These are phyloP conservation scores for Grosmannia clavigera DNA, from an alignment of 2,329 filamentous ascomycete species.

Conservation along the genomic window DNA sequence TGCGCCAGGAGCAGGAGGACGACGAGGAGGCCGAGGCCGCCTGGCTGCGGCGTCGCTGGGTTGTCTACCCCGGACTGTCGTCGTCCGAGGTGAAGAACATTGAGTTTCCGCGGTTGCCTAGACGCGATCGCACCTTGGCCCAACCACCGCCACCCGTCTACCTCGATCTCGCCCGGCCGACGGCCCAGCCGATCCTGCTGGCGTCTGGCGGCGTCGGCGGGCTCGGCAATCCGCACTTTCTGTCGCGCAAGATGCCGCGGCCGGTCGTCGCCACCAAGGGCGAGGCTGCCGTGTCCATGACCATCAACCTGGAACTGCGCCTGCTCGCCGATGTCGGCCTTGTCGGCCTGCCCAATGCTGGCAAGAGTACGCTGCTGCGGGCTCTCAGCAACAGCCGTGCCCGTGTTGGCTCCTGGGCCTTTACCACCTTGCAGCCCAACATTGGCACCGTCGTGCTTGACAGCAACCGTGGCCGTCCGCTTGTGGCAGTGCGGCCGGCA, in stretches of 20 bases:
- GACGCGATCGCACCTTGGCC: constrained; percentile 41
- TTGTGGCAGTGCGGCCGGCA: constrained; percentile 24
- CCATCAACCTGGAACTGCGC: constrained; percentile 82
- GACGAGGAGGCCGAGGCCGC: constrained; percentile 30
- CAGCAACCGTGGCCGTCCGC: constrained; percentile 65
- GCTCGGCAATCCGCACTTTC: constrained; percentile 86
- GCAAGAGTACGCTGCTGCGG: constrained; percentile 84
- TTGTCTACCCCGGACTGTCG: constrained; percentile 69
- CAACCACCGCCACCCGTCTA: constrained; percentile 64
- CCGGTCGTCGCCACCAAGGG: constrained; percentile 86
- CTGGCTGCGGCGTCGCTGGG: constrained; percentile 58
- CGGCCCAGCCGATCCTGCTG: constrained; percentile 72
- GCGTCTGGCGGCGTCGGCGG: constrained; percentile 82
- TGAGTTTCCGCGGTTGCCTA: constrained; percentile 37
- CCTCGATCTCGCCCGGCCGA: constrained; percentile 62
- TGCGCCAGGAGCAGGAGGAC: constrained; percentile 23
- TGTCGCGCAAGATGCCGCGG: constrained; percentile 57
- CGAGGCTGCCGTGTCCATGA: constrained; percentile 64
- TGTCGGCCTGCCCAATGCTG: constrained; percentile 89
- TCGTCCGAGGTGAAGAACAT: constrained; percentile 52
- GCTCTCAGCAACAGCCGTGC: constrained; percentile 81
- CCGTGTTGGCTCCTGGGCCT: constrained; percentile 87
- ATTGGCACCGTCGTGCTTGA: constrained; percentile 94
- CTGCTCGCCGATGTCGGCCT: constrained; percentile 89
- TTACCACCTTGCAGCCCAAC: constrained; percentile 83